Percentiles rank a stretch among this genome's conserved stretches.
phyloP scores from a whole-genome alignment of 2,329 filamentous ascomycete genomes.

The Alternaria arborescens region DNA sequence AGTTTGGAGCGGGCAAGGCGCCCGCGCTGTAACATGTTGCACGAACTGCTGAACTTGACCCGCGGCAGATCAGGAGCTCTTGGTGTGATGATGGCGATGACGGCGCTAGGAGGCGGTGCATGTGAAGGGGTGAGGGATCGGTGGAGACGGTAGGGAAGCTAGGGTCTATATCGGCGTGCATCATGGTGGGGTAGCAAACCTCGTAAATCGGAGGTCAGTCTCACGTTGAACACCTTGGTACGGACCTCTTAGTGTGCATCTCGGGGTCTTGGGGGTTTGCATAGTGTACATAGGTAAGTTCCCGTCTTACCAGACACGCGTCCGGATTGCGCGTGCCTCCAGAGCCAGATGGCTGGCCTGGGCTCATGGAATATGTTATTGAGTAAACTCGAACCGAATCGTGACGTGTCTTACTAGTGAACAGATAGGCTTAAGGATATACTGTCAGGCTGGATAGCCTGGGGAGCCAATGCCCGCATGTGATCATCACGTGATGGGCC shows the following conservation, averaged over 20 bases:
- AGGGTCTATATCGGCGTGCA: background rate
- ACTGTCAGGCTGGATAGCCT: background rate
- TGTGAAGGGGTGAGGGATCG: conserved; percentile 1
- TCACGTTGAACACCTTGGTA: background rate
- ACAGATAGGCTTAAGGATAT: no score
- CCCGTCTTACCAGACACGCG: background rate
- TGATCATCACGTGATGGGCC: background rate
- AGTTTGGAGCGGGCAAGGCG: background rate
- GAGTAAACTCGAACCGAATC: background rate
- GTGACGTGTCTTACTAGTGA: background rate
- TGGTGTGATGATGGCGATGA: background rate
- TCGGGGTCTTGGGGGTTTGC: background rate
- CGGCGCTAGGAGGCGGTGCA: background rate
- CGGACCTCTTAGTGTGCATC: background rate
- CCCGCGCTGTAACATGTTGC: conserved; percentile 8
- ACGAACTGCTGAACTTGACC: conserved; percentile 3
- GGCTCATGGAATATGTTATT: no score
- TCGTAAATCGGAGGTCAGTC: background rate
- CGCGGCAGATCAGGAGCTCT: background rate
- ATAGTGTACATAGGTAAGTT: background rate
- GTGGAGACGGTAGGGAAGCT: background rate
- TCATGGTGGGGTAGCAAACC: background rate
- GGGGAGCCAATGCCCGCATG: background rate
- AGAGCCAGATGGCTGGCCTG: no score
- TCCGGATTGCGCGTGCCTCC: background rate